Conservation (phyloP, 73 alveolate genomes). For the Paramecium primaurelia region DNA sequence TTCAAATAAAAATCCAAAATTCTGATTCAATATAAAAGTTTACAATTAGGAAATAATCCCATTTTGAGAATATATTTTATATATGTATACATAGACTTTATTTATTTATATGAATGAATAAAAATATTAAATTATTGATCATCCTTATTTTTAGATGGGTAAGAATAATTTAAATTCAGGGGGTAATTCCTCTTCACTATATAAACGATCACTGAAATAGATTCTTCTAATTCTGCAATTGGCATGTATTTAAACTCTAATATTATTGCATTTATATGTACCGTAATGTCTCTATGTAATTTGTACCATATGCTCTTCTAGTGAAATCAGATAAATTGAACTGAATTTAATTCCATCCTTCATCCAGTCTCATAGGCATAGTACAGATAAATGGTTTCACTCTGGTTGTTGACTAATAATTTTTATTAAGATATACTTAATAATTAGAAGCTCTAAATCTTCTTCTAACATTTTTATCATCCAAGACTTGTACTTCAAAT, state of each 20-base stretch:
- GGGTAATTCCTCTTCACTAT: constrained; percentile 77
- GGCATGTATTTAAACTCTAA: constrained; percentile 79
- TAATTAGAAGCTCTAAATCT: constrained; percentile 98
- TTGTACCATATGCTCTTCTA: constrained; percentile 83
- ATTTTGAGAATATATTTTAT: too few species aligned
- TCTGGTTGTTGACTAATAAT: constrained; percentile 92
- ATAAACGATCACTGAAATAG: constrained; percentile 76
- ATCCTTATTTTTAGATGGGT: constrained; percentile 64
- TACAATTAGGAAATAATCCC: too few species aligned
- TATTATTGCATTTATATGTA: not conserved
- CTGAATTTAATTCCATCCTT: constrained; percentile 89
- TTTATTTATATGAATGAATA: not conserved
- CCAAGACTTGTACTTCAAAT: constrained; percentile 96
- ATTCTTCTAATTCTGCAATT: constrained; percentile 87
- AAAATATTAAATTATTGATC: not conserved
- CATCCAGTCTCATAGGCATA: constrained; percentile 89
- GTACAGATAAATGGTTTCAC: constrained; percentile 98
- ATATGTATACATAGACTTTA: too few species aligned
- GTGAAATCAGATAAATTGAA: constrained; percentile 87
- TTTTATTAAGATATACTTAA: constrained; percentile 76
- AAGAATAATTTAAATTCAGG: constrained; percentile 84
- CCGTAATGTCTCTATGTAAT: constrained; percentile 77
- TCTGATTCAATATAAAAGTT: too few species aligned
- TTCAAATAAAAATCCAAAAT: too few species aligned
- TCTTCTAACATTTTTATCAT: constrained; percentile 97